Base-by-base conservation (phyloP, 345 rosid genomes). In the Dimocarpus longan region DNA sequence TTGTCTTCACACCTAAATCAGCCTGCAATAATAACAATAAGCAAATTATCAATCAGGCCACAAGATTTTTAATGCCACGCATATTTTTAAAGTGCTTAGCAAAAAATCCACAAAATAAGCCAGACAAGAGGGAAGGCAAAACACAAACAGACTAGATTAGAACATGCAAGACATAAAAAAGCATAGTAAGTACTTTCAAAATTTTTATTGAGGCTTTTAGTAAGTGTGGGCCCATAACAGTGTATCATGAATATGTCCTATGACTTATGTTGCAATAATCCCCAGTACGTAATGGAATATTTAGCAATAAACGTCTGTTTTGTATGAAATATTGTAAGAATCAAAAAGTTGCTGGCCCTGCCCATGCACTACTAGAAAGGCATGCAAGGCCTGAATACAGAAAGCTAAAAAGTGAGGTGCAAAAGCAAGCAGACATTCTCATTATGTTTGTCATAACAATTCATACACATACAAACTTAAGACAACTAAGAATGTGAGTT, bases 1-100 rank as follows among this genome's bases (percentile, higher is more conserved):
- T 96, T 24, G 99, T 96, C 92, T 96, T 96, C 74, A 96, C 99
- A 77, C 99, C 99, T 72, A 94, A 84, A 80, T 96, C 99, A 70
- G 93, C 95, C 99, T 96, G 95, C 84, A 75, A 82, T 11, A 76
- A 82, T 11, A 81, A 79, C 18, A 39, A 64, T 24, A 32, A 8
- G 72, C 18, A 43, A 43, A 57, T n/a, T 56, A 48, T 80, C 66
- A 69, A 46, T 73, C 71, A 65, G 15, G 70, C 65, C 44, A 44
- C 67, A 39, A 48, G 4, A 28, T 54, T n/a, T 24, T n/a, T 26
- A 39, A 60, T 6, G 16, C 28, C 21, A 73, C 19, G 5, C 18
- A 60, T 11, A 10, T 4, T 37, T 64, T 71, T 54, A 26, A 13
- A 52, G 21, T 19, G 46, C 56, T 22, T 54, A 24, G 50, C 56